Evolutionary conservation across 1,284 basidiomycete genomes (phyloP).

Genomic region (Pascua guehoae): DNA sequence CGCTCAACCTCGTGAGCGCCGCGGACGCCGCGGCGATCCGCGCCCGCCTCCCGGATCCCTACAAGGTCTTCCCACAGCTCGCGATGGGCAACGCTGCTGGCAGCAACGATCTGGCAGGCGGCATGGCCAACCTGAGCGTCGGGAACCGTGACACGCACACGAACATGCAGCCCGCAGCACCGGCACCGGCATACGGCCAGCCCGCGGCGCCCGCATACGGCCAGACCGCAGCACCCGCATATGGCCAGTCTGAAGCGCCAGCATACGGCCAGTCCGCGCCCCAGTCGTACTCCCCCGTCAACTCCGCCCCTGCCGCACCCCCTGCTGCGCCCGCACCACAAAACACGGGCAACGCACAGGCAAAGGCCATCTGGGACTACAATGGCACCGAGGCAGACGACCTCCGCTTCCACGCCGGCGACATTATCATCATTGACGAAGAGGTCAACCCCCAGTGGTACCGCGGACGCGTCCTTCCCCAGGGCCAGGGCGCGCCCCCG

Average conservation of each 20-base stretch:
- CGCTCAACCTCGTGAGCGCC: constrained; percentile 29
- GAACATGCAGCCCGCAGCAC: background rate
- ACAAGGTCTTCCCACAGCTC: constrained; percentile 21
- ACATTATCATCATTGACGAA: constrained; percentile 42
- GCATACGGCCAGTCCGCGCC: too few relatives aligned
- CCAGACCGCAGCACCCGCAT: too few relatives aligned
- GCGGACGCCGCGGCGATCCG: constrained; percentile 37
- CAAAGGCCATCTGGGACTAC: constrained; percentile 39
- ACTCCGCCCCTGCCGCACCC: background rate
- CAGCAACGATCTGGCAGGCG: background rate
- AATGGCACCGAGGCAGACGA: constrained; percentile 39
- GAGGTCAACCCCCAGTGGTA: constrained; percentile 47
- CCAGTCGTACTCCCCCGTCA: too few relatives aligned
- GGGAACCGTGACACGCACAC: background rate
- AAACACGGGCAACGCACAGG: background rate
- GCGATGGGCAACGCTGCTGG: constrained; percentile 7
- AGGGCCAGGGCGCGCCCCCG: constrained; percentile 29
- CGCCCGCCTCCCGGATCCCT: constrained; percentile 30
- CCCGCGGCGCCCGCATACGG: background rate
- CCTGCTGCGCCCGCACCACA: background rate
- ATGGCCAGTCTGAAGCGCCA: too few relatives aligned
- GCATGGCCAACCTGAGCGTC: constrained; percentile 4
- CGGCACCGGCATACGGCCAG: background rate
- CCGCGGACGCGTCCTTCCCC: constrained; percentile 36
- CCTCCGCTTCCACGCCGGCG: constrained; percentile 38